Base-by-base conservation (phyloP, 2,329 filamentous ascomycete species). In the Phaeosphaeriaceae sp. region DNA sequence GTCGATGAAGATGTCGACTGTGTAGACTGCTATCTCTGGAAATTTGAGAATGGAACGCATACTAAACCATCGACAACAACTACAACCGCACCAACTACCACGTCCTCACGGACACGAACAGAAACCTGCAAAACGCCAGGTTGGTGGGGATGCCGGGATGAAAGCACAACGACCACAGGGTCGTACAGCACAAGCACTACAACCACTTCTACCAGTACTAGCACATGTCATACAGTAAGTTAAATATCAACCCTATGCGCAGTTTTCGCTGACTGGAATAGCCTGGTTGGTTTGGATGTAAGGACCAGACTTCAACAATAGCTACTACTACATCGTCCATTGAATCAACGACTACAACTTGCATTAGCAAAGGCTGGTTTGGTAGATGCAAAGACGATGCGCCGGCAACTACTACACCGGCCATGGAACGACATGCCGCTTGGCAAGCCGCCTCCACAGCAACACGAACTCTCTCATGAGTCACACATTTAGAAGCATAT, bases 201-300 rank as follows among this genome's bases (percentile, higher is more conserved):
- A 0, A 61, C 42, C n/a, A 61, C 61, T 3, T 62, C 55, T 3
- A 57, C 54, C 8, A 50, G 45, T 13, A 67, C 64, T 2, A 72
- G 61, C 37, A 71, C 67, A 3, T 70, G 63, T 39, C 68, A 42
- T 17, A 37, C 70, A 59, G 23, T 26, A 26, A 26, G 23, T 9
- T 26, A 8, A 8, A 8, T 11, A 11, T 26, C 7, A 6, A 3
- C 5, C 11, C 23, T 26, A 7, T 26, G 7, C 23, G 11, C 11
- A 11, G 23, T 11, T 26, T 11, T 26, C 23, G 6, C 23, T 26
- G 11, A 26, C 7, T 26, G 6, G 11, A 26, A 26, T 26, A 26
- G 23, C 68, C 68, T 33, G 67, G 70, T 21, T 72, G 70, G 70
- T 72, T 71, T 39, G 70, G 70, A 2, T 72, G 70, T 43, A 71